Base-by-base conservation (phyloP, 352 stramenopile species). In the Phytophthora brassicae region DNA sequence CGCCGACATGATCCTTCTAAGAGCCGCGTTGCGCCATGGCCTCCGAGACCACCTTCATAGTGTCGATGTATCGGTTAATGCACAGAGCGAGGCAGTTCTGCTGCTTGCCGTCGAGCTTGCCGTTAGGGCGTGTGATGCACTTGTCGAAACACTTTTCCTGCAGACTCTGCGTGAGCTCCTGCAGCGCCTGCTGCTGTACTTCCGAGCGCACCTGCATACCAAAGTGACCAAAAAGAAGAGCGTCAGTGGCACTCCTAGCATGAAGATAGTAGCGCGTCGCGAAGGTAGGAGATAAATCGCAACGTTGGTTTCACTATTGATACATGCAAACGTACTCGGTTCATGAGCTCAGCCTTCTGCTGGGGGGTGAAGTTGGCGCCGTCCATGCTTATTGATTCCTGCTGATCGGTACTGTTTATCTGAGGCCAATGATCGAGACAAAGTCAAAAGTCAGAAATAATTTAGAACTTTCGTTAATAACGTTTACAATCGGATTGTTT, bases 141-240 rank as follows among this genome's bases (percentile, higher is more conserved):
- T 95, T 92, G 75, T 96, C 86, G 60, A 96, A 96, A 68, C 88
- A 96, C 66, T 96, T 96, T 54, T 94, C 84, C 72, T 94, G 86
- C 45, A 96, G 58, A 61, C 84, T 93, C 72, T 90, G 81, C 49
- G 85, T 94, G 65, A 96, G 66, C 61, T 94, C 85, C 71, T 95
- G 82, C 33, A 94, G 70, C 53, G 84, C 84, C 66, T 93, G 84
- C 60, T 86, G 70, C 70, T 94, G 81, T 28, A 95, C 79, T 70
- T 96, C 85, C 55, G 82, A 85, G 66, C 85, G 85, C 20, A 94
- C 74, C 83, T 94, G 53, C 12, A 19, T n/a, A 60, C 11, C 45
- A 65, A 62, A 38, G 20, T 4, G 4, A 31, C n/a, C 26, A 31
- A 31, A 31, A 8, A 8, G 26, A 31, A 8, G 8, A 31, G 26